Conservation (phyloP, 1,284 basidiomycete species). For the Trametes pubescens region DNA sequence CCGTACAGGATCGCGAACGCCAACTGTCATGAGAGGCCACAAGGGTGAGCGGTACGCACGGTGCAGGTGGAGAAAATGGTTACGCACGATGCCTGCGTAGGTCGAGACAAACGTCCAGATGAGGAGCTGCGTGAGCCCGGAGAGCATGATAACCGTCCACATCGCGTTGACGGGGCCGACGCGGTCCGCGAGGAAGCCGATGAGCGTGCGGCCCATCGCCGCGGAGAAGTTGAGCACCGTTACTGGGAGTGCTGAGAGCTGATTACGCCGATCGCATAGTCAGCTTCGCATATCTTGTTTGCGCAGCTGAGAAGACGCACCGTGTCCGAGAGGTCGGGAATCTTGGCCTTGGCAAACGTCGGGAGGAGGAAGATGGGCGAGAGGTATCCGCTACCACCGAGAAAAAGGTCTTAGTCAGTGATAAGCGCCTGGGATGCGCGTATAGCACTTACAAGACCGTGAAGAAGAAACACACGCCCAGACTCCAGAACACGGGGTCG, state of each 20-base stretch:
- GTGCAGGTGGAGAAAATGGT: neutral
- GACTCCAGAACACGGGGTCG: constrained; percentile 35
- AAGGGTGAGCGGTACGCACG: neutral
- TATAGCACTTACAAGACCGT: constrained; percentile 26
- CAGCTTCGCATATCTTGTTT: neutral
- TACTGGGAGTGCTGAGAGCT: constrained; percentile 30
- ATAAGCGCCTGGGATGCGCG: too few species aligned
- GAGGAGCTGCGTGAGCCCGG: constrained; percentile 32
- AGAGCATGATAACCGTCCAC: constrained; percentile 29
- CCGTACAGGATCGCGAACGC: constrained; percentile 39
- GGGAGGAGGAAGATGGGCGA: constrained; percentile 33
- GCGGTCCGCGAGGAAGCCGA: constrained; percentile 33
- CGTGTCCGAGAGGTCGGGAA: constrained; percentile 24
- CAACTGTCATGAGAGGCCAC: neutral
- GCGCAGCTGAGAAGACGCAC: constrained; percentile 12
- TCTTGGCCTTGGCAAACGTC: constrained; percentile 31
- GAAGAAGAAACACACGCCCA: constrained; percentile 31
- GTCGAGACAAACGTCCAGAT: constrained; percentile 34
- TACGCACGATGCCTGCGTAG: constrained; percentile 33
- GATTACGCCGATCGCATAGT: neutral
- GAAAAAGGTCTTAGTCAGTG: neutral
- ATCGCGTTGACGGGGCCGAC: constrained; percentile 34
- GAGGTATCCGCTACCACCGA: constrained; percentile 25
- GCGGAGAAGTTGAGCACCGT: constrained; percentile 34
- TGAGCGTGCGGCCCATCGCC: constrained; percentile 28